Evolutionary conservation across 176 grass and related monocot genomes (phyloP).

Genomic region (Tillandsia fasciculata): DNA sequence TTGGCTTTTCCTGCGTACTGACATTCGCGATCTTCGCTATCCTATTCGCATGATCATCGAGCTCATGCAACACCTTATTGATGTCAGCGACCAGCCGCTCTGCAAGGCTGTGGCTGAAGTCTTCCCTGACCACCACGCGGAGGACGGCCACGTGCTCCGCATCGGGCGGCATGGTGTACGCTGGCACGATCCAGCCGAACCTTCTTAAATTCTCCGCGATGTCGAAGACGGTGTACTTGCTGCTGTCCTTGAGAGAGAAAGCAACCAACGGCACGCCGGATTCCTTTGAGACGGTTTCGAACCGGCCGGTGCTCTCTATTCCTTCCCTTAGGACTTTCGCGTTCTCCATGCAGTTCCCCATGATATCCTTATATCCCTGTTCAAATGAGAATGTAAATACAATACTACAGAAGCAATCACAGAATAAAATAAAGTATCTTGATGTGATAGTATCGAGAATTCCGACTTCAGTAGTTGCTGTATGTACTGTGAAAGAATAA

Average conservation of each 20-base stretch:
- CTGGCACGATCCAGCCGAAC: slow-evolving; percentile 80
- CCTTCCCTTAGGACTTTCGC: slow-evolving; percentile 32
- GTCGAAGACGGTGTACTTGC: slow-evolving; percentile 41
- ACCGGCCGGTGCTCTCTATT: slow-evolving; percentile 36
- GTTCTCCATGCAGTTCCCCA: slow-evolving; percentile 64
- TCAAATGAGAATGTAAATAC: not conserved
- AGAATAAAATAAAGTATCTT: no score
- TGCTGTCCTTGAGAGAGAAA: slow-evolving; percentile 54
- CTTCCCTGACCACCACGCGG: slow-evolving; percentile 77
- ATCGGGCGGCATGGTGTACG: slow-evolving; percentile 72
- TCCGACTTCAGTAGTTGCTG: no score
- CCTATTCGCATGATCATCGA: slow-evolving; percentile 26
- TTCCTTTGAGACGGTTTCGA: slow-evolving; percentile 63
- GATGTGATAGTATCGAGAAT: no score
- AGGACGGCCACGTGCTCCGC: slow-evolving; percentile 63
- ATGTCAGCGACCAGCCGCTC: slow-evolving; percentile 48
- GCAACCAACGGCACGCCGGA: slow-evolving; percentile 62
- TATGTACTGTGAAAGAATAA: not conserved
- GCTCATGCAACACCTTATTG: slow-evolving; percentile 39
- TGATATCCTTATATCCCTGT: slow-evolving; percentile 75
- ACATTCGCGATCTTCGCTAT: slow-evolving; percentile 16
- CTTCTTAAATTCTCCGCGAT: slow-evolving; percentile 57
- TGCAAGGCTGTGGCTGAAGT: slow-evolving; percentile 53
- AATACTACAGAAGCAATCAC: no score
- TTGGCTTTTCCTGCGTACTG: not conserved